Conservation (phyloP, 805 yeast species). For the Yarrowia sp. region DNA sequence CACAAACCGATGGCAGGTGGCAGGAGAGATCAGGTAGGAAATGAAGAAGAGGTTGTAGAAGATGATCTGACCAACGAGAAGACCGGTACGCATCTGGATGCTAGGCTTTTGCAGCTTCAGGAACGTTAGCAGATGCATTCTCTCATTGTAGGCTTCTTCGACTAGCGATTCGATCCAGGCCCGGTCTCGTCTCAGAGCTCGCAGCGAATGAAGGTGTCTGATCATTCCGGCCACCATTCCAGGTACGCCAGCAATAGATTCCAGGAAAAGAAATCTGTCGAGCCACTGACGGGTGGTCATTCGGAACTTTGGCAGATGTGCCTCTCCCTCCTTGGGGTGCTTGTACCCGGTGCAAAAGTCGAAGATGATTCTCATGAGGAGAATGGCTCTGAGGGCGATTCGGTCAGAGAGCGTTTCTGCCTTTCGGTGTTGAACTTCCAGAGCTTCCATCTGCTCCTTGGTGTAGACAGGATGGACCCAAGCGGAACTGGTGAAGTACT, state of each 20-base stretch:
- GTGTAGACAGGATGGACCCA: conserved; percentile 57
- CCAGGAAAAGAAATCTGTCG: conserved; percentile 64
- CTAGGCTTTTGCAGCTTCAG: conserved; percentile 70
- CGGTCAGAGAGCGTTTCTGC: conserved; percentile 46
- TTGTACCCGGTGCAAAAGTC: conserved; percentile 72
- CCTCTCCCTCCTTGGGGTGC: conserved; percentile 57
- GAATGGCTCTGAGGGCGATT: conserved; percentile 59
- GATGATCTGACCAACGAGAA: conserved; percentile 17
- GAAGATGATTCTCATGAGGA: conserved; percentile 57
- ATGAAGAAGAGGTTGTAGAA: conserved; percentile 61
- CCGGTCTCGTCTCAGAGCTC: conserved; percentile 68
- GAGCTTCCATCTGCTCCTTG: conserved; percentile 51
- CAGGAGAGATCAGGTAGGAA: conserved; percentile 64
- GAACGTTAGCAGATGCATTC: conserved; percentile 77
- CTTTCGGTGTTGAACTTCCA: conserved; percentile 63
- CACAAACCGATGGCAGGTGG: conserved; percentile 74
- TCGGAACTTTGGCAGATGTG: conserved; percentile 51
- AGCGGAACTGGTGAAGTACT: conserved; percentile 42
- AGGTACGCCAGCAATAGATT: conserved; percentile 78
- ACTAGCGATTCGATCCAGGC: conserved; percentile 77
- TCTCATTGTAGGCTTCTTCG: conserved; percentile 79
- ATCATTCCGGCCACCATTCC: conserved; percentile 78
- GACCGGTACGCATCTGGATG: conserved; percentile 57
- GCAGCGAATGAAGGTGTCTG: conserved; percentile 68
- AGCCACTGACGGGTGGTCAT: conserved; percentile 73